Evolutionary conservation across 176 grass and related monocot species (phyloP).

Genomic region (Zea luxurians): DNA sequence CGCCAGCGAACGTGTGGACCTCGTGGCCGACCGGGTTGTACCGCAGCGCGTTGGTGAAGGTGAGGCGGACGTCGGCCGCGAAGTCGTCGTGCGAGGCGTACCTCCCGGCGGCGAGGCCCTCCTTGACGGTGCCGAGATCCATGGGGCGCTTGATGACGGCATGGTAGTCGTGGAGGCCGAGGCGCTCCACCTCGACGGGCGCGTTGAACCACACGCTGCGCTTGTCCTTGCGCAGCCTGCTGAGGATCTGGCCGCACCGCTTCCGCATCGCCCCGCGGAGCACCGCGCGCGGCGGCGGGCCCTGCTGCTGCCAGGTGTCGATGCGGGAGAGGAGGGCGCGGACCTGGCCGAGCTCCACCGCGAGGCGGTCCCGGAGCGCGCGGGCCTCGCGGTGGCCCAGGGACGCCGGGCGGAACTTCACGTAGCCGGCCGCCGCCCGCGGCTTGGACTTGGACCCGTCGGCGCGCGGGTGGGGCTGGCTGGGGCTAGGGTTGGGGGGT

Average conservation of each 20-base stretch:
- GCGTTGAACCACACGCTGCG: conserved; percentile 86
- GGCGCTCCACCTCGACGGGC: conserved; percentile 64
- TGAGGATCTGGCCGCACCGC: conserved; percentile 69
- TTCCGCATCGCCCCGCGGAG: conserved; percentile 56
- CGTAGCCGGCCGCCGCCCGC: not conserved
- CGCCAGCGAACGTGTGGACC: conserved; percentile 75
- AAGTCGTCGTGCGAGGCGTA: conserved; percentile 63
- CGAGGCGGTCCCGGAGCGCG: conserved; percentile 61
- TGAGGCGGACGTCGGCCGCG: conserved; percentile 71
- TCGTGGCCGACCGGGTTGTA: conserved; percentile 75
- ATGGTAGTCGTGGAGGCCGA: conserved; percentile 80
- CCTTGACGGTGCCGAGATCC: conserved; percentile 82
- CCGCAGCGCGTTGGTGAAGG: conserved; percentile 75
- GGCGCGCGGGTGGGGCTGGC: conserved; percentile 21
- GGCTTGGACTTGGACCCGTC: conserved; percentile 31
- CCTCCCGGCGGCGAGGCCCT: conserved; percentile 45
- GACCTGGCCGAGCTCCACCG: conserved; percentile 75
- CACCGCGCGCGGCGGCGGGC: not conserved
- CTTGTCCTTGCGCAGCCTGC: conserved; percentile 82
- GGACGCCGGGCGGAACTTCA: conserved; percentile 40
- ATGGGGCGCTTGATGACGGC: conserved; percentile 79
- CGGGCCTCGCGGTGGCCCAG: conserved; percentile 47
- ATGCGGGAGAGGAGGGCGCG: conserved; percentile 66
- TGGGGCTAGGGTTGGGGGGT: conserved; percentile 57
- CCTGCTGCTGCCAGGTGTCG: conserved; percentile 55